phyloP scores from a whole-genome alignment of 257 asterid species.

The Solanum pennellii region DNA sequence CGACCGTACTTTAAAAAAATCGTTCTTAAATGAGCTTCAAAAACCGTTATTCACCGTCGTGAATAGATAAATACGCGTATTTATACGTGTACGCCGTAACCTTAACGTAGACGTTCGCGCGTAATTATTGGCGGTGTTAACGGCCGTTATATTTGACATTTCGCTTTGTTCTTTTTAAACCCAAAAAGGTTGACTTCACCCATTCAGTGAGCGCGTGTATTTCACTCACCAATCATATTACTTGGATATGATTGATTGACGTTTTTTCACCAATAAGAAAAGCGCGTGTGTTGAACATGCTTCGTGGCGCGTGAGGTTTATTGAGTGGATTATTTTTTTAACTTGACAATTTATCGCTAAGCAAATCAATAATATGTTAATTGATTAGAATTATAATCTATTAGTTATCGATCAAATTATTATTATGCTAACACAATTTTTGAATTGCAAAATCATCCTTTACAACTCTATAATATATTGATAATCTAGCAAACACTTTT shows the following conservation, averaged over 20 bases:
- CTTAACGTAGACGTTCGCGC: neutral
- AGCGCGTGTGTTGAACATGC: neutral
- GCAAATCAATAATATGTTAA: neutral
- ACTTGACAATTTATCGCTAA: neutral
- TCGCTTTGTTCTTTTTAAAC: neutral
- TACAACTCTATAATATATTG: neutral
- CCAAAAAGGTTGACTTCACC: neutral
- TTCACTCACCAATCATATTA: neutral
- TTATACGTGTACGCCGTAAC: neutral
- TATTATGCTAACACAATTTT: neutral
- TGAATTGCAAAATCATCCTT: neutral
- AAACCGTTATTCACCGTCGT: too few relatives aligned
- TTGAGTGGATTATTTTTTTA: too few relatives aligned
- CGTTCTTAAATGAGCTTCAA: too few relatives aligned
- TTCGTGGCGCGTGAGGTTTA: neutral
- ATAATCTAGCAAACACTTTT: neutral
- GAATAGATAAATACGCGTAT: neutral
- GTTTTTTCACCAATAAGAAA: neutral
- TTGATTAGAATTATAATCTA: neutral
- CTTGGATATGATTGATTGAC: neutral
- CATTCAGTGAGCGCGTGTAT: rapidly evolving
- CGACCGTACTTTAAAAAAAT: too few relatives aligned
- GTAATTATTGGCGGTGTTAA: neutral
- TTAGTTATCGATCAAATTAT: neutral
- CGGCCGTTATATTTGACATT: neutral